phyloP scores from a whole-genome alignment of 306 rosid genomes.

The Corylus americana region DNA sequence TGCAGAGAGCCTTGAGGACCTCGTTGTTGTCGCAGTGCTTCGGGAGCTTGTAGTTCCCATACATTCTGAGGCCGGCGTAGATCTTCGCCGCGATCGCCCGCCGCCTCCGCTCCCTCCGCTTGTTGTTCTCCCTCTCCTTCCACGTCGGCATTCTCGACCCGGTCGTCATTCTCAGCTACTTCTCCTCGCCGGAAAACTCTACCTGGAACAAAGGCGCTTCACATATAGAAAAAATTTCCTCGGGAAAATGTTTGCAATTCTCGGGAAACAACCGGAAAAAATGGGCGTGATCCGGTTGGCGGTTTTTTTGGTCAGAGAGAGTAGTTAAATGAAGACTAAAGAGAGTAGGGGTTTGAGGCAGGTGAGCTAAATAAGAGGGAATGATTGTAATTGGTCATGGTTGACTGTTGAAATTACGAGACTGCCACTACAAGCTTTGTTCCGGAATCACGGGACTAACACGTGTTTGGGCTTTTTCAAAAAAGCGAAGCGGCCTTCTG shows the following conservation, averaged over 20 bases:
- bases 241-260: not conserved
- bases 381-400: slow-evolving; percentile 3
- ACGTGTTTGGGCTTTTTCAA: slow-evolving; percentile 48
- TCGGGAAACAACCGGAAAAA: slow-evolving; percentile 25
- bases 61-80: slow-evolving; percentile 55
- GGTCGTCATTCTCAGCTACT: slow-evolving; percentile 40
- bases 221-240: not conserved
- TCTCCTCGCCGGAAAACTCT: not conserved
- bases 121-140: slow-evolving; percentile 71
- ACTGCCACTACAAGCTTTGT: slow-evolving; percentile 22
- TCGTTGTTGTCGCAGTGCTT: slow-evolving; percentile 74
- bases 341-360: not conserved
- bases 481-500: slow-evolving; percentile 17
- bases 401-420: slow-evolving; percentile 1
- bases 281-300: slow-evolving; percentile 25
- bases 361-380: slow-evolving; percentile 29
- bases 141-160: slow-evolving; percentile 73
- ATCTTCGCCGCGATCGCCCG: slow-evolving; percentile 73
- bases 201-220: not conserved
- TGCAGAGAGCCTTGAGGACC: slow-evolving; percentile 67
- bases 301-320: slow-evolving; percentile 8
- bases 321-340: not conserved
- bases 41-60: slow-evolving; percentile 65
- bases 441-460: slow-evolving; percentile 49
- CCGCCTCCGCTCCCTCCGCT: slow-evolving; percentile 58